These are phyloP conservation scores for Fragilaria radians DNA, from an alignment of 108 stramenopile genomes.

Conservation along the genomic window DNA sequence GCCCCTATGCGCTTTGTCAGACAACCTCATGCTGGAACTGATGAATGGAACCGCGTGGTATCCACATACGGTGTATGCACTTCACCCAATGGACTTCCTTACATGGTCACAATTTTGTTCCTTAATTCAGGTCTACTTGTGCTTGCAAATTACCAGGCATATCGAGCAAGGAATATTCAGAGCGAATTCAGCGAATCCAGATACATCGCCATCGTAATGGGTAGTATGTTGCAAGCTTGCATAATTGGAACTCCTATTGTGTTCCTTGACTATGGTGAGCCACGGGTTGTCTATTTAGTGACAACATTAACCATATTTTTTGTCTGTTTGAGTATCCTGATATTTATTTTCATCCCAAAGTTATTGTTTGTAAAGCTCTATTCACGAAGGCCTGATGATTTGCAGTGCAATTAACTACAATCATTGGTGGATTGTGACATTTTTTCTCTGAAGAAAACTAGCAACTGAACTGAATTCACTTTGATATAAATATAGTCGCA, in stretches of 20 bases:
- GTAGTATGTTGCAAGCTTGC: constrained; percentile 31
- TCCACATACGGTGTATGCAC: constrained; percentile 21
- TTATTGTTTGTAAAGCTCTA: neutral
- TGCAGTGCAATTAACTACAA: no score
- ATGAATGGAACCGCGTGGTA: constrained; percentile 29
- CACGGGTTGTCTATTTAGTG: constrained; percentile 14
- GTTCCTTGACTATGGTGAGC: constrained; percentile 9
- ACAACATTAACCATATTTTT: constrained; percentile 14
- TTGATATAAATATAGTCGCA: no score
- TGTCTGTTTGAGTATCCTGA: constrained; percentile 5
- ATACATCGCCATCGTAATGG: constrained; percentile 17
- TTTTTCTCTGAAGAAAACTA: no score
- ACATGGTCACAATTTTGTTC: constrained; percentile 3
- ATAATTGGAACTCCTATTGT: constrained; percentile 12
- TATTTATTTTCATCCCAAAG: constrained; percentile 19
- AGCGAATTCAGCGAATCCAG: constrained; percentile 23
- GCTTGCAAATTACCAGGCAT: constrained; percentile 34
- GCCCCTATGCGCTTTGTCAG: constrained; percentile 32
- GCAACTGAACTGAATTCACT: no score
- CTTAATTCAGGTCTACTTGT: constrained; percentile 5
- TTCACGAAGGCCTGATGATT: no score
- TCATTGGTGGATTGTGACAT: no score
- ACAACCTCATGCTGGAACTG: constrained; percentile 6
- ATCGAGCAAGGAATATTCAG: constrained; percentile 23
- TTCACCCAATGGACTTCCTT: neutral